A percentile compares a stretch with the other conserved stretches of the same genome.
phyloP scores from a whole-genome alignment of 164 flowering plant genomes.

The Macadamia tetraphylla region DNA sequence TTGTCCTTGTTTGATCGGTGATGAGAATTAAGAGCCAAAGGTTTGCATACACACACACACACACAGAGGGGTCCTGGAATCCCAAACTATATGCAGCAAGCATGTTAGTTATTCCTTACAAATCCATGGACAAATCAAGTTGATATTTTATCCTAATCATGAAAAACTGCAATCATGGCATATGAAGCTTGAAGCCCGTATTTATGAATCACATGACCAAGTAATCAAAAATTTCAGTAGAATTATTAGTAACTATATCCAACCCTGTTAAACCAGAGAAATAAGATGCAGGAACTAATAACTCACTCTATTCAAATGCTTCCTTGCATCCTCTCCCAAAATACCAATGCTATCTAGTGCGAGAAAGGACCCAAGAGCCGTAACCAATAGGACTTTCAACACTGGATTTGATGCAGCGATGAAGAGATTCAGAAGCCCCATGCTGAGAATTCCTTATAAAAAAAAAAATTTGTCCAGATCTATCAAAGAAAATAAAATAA shows the following conservation, averaged over 20 bases:
- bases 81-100: too few relatives aligned
- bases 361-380: conserved; percentile 46
- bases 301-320: conserved; percentile 46
- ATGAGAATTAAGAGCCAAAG: too few relatives aligned
- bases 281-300: not conserved
- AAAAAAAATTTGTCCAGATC: not conserved
- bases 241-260: not conserved
- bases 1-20: too few relatives aligned
- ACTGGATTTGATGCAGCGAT: conserved; percentile 40
- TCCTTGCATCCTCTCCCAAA: conserved; percentile 43
- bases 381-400: conserved; percentile 42
- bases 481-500: not conserved
- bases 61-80: too few relatives aligned
- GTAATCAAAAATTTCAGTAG: too few relatives aligned
- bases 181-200: too few relatives aligned
- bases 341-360: conserved; percentile 33
- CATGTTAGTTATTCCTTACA: too few relatives aligned
- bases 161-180: too few relatives aligned
- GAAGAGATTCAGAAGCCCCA: conserved; percentile 41
- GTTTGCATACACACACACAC: too few relatives aligned
- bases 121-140: too few relatives aligned
- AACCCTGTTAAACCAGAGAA: not conserved
- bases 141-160: too few relatives aligned
- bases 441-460: conserved; percentile 5
- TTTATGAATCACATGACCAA: too few relatives aligned